phyloP scores from a whole-genome alignment of 768 basidiomycete species.

The Lentinula raphanica region DNA sequence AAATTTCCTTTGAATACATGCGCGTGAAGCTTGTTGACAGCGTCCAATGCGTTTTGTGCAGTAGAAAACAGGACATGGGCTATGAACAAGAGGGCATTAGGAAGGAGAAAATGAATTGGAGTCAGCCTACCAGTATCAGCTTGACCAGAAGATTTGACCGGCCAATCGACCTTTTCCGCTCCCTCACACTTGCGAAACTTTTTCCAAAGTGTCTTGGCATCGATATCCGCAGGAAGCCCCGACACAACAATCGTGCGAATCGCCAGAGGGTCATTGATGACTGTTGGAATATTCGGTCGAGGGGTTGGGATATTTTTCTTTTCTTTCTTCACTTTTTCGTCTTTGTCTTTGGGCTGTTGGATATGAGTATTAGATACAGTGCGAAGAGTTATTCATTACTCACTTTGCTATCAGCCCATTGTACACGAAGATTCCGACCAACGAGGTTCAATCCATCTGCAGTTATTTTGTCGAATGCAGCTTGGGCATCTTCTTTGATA shows the following conservation, averaged over 20 bases:
- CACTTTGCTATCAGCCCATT: constrained; percentile 82
- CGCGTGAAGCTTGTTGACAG: constrained; percentile 79
- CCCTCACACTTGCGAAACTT: constrained; percentile 77
- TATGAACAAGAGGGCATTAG: constrained; percentile 15
- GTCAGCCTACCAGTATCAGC: constrained; percentile 43
- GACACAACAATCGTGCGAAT: constrained; percentile 76
- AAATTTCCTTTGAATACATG: constrained; percentile 88
- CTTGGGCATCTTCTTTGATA: constrained; percentile 80
- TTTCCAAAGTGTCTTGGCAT: constrained; percentile 74
- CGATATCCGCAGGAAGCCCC: constrained; percentile 60
- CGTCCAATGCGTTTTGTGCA: constrained; percentile 61
- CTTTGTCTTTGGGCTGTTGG: constrained; percentile 42
- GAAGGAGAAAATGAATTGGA: not conserved
- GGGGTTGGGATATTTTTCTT: constrained; percentile 33
- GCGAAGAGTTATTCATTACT: constrained; percentile 7
- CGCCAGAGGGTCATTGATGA: constrained; percentile 67
- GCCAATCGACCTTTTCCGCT: constrained; percentile 75
- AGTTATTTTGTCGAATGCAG: constrained; percentile 59
- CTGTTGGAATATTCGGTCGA: constrained; percentile 25
- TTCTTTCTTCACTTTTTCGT: constrained; percentile 32
- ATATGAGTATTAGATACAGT: constrained; percentile 18
- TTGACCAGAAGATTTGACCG: constrained; percentile 41
- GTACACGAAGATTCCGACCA: constrained; percentile 64
- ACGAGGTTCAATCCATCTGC: constrained; percentile 62
- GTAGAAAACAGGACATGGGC: constrained; percentile 73